Conservation (phyloP, 1,284 basidiomycete genomes). For the Athelia sp. region DNA sequence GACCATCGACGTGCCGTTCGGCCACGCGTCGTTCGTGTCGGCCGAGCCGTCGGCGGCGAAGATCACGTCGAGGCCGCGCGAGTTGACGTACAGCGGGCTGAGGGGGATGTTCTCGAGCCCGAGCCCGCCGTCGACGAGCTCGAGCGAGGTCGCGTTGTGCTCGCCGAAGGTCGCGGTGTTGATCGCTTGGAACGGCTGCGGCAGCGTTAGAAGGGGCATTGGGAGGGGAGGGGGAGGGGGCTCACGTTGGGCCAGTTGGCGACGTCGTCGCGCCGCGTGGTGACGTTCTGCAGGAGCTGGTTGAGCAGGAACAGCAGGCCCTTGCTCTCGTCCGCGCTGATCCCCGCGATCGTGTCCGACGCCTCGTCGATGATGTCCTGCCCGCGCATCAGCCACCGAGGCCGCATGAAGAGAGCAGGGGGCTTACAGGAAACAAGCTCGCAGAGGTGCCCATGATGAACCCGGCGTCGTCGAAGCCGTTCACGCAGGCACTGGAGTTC, state of each 20-base stretch:
- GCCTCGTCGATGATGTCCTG: conserved; percentile 10
- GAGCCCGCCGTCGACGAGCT: conserved; percentile 57
- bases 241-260: conserved; percentile 63
- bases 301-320: conserved; percentile 40
- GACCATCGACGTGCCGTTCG: conserved; percentile 53
- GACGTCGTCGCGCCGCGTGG: conserved; percentile 52
- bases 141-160: conserved; percentile 42
- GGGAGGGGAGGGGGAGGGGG: conserved; percentile 19
- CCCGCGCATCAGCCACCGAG: no score
- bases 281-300: conserved; percentile 41
- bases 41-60: conserved; percentile 58
- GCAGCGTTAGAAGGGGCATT: conserved; percentile 11
- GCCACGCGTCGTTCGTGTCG: conserved; percentile 54
- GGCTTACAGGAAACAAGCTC: conserved; percentile 54
- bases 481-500: conserved; percentile 52
- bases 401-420: no score
- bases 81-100: conserved; percentile 58
- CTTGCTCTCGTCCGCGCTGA: conserved; percentile 30
- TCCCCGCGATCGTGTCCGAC: conserved; percentile 35
- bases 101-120: conserved; percentile 65
- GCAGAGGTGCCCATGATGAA: conserved; percentile 65
- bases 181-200: conserved; percentile 47
- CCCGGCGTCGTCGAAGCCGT: conserved; percentile 60
- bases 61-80: conserved; percentile 60
- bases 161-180: conserved; percentile 41